Percentiles rank a stretch among this genome's conserved stretches.
phyloP scores from a whole-genome alignment of 192 early-diverging fungal genomes.

The Coemansia sp. region DNA sequence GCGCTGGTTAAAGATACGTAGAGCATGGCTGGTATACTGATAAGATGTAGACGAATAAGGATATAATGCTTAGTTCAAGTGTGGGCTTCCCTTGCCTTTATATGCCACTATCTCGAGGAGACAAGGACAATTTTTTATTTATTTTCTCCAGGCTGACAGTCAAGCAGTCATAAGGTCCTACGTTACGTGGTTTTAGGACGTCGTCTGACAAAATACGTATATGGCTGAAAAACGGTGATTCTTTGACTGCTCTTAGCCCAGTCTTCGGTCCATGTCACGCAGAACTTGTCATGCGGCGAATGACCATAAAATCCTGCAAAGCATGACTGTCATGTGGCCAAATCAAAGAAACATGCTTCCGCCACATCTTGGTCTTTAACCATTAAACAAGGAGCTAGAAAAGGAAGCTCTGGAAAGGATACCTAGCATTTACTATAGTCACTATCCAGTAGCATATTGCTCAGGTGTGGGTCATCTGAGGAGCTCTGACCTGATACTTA shows the following conservation, averaged over 20 bases:
- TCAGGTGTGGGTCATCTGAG: too few species aligned
- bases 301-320: neutral
- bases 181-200: neutral
- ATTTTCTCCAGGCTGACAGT: neutral
- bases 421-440: too few species aligned
- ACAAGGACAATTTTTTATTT: neutral
- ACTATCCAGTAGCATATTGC: too few species aligned
- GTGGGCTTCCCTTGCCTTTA: neutral
- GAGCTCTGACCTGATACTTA: too few species aligned
- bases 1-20: neutral
- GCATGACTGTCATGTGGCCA: neutral
- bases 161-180: neutral
- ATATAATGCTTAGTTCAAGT: neutral
- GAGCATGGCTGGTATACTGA: neutral
- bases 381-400: neutral
- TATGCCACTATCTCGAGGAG: neutral
- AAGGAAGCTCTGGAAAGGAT: neutral
- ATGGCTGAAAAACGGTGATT: neutral
- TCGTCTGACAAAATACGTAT: neutral
- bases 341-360: neutral
- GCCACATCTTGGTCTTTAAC: neutral
- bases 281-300: neutral
- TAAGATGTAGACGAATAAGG: neutral
- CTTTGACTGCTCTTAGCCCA: neutral
- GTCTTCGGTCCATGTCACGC: neutral